These are phyloP conservation scores for Acanthamoeba lenticulata DNA, from an alignment of 208 protist species.

Conservation along the genomic window DNA sequence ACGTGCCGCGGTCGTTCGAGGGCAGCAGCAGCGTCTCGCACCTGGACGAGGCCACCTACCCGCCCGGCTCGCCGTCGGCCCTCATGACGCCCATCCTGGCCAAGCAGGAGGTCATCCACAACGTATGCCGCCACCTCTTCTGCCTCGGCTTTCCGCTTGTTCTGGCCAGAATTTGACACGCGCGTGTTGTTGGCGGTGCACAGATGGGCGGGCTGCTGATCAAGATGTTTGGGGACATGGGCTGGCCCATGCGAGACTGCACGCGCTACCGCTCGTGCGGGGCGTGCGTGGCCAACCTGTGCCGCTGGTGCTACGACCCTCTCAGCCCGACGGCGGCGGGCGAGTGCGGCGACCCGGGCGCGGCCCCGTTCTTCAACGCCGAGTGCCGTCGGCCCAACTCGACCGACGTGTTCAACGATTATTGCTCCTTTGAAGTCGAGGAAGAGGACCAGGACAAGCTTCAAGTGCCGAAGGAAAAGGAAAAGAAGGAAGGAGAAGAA, in stretches of 20 bases:
- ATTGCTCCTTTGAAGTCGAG: not conserved
- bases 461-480: not conserved
- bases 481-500: not conserved
- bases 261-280: constrained; percentile 53
- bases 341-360: constrained; percentile 35
- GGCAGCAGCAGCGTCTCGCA: constrained; percentile 28
- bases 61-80: not conserved
- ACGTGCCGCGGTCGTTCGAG: not conserved
- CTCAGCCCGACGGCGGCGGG: not conserved
- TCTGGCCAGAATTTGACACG: not conserved
- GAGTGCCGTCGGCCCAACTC: constrained; percentile 3
- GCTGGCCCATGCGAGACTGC: constrained; percentile 50
- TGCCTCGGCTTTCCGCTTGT: not conserved
- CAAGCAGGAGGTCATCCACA: constrained; percentile 38
- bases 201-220: constrained; percentile 25
- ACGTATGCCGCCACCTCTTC: not conserved
- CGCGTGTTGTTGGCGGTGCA: not conserved
- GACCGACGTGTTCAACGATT: not conserved
- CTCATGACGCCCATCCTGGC: constrained; percentile 50
- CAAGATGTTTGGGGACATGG: constrained; percentile 62
- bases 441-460: not conserved
- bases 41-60: constrained; percentile 40
- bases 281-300: constrained; percentile 19
- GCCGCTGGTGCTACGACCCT: constrained; percentile 40
- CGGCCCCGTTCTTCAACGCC: constrained; percentile 39